phyloP scores from a whole-genome alignment of 1,284 basidiomycete species.

The Sporisorium reilianum region DNA sequence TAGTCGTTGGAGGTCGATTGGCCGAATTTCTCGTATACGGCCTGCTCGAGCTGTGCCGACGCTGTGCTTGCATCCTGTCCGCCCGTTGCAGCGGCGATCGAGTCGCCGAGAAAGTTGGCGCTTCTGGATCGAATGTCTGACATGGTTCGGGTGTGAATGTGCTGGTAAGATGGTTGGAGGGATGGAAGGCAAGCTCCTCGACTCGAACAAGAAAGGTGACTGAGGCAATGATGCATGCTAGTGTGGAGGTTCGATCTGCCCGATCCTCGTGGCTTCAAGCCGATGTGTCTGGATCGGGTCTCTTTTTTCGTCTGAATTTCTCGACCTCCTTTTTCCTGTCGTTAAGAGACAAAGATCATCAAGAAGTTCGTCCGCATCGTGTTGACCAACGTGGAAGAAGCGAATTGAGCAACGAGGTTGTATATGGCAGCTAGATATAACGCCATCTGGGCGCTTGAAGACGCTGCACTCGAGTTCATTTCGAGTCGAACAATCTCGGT shows the following conservation, averaged over 20 bases:
- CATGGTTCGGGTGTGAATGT: constrained; percentile 11
- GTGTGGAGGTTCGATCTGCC: constrained; percentile 12
- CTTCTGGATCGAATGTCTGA: constrained; percentile 43
- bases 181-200: background rate
- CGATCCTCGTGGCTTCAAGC: too few species aligned
- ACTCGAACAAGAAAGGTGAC: constrained; percentile 13
- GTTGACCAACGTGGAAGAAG: too few species aligned
- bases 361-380: too few species aligned
- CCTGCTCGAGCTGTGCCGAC: constrained; percentile 37
- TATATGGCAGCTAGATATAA: too few species aligned
- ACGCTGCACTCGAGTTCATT: too few species aligned
- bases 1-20: constrained; percentile 46
- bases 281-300: too few species aligned
- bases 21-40: constrained; percentile 28
- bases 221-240: constrained; percentile 31
- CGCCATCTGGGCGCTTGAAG: too few species aligned
- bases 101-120: constrained; percentile 34
- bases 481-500: too few species aligned
- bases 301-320: background rate
- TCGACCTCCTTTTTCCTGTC: background rate
- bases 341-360: too few species aligned
- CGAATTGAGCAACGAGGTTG: too few species aligned
- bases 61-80: constrained; percentile 19
- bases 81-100: constrained; percentile 30
- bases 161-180: background rate